Evolutionary conservation across 768 basidiomycete species (phyloP), one percentile per base, ranked within the genome.

Genomic region (Hericium rajendrae): DNA sequence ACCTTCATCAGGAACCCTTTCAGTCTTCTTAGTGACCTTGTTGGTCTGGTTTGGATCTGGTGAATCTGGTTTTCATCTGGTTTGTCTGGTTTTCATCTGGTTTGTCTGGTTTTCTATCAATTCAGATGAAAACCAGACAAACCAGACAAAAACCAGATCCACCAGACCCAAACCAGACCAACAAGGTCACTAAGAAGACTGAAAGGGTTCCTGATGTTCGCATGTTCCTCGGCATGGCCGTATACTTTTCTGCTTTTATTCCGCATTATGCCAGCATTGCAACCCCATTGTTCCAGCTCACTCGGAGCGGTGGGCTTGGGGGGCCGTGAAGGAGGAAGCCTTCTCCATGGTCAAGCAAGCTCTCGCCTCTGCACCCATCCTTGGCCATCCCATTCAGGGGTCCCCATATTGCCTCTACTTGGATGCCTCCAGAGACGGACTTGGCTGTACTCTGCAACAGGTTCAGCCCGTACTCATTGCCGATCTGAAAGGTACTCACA

Each of bases 221-320:
- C 18, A 65, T 58, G 6, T 68, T 69, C 59, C 57, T 74, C 1
- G 73, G 74, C 1, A 73, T 71, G 70, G 68, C 71, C 32, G 70
- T 73, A 0, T 75, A 74, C 51, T 74, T 74, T 57, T 62, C 72
- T 0, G 38, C 62, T 0, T 76, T 70, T 58, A 69, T 75, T 15
- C 72, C 70, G 4, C 70, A 60, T 48, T 75, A 73, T 57, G 61
- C 73, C 0, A 66, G 62, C 56, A 69, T 73, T 1, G 71, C 66
- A 0, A 43, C 62, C 0, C 75, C 73, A 0, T 59, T 74, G 3
- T 75, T 75, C 51, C 49, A n/a, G n/a, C n/a, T n/a, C n/a, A n/a
- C n/a, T n/a, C n/a, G n/a, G n/a, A n/a, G n/a, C n/a, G n/a, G n/a
- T n/a, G n/a, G n/a, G n/a, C n/a, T n/a, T n/a, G n/a, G n/a, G 59